A percentile compares a stretch with the other conserved stretches of the same genome.
phyloP scores from a whole-genome alignment of 1,284 basidiomycete genomes.

The Ceratobasidium papillatum region DNA sequence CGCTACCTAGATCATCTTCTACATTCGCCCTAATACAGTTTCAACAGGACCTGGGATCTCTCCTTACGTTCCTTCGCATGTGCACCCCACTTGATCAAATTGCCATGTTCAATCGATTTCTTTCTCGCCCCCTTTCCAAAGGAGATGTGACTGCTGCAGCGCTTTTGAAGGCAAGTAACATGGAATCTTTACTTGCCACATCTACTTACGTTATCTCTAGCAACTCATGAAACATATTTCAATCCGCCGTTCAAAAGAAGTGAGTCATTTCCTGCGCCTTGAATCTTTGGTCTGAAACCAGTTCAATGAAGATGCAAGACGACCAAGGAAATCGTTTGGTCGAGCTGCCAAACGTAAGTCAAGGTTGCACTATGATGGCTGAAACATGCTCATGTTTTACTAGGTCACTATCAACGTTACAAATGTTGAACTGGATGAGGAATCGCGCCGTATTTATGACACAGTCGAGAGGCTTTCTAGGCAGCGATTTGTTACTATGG shows the following conservation, averaged over 20 bases:
- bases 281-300: slow-evolving; percentile 9
- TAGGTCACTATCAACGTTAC: slow-evolving; percentile 70
- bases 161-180: slow-evolving; percentile 66
- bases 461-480: slow-evolving; percentile 72
- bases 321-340: slow-evolving; percentile 74
- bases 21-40: background rate
- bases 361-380: background rate
- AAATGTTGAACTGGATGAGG: slow-evolving; percentile 71
- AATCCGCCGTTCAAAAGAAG: slow-evolving; percentile 87
- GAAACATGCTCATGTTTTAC: background rate
- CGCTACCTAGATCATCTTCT: background rate
- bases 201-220: slow-evolving; percentile 53
- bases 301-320: slow-evolving; percentile 71
- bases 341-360: slow-evolving; percentile 73
- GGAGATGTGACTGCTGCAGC: slow-evolving; percentile 72
- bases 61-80: slow-evolving; percentile 81
- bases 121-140: slow-evolving; percentile 75
- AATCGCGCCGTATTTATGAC: slow-evolving; percentile 78
- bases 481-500: slow-evolving; percentile 48
- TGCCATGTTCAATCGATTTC: slow-evolving; percentile 79
- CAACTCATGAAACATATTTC: slow-evolving; percentile 86
- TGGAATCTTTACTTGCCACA: background rate
- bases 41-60: slow-evolving; percentile 81
- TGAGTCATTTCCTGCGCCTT: slow-evolving; percentile 48
- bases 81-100: slow-evolving; percentile 83